Percentiles rank a stretch among this genome's conserved stretches.
Conservation (phyloP, 805 yeast genomes). For the Brettanomyces custersianus region DNA sequence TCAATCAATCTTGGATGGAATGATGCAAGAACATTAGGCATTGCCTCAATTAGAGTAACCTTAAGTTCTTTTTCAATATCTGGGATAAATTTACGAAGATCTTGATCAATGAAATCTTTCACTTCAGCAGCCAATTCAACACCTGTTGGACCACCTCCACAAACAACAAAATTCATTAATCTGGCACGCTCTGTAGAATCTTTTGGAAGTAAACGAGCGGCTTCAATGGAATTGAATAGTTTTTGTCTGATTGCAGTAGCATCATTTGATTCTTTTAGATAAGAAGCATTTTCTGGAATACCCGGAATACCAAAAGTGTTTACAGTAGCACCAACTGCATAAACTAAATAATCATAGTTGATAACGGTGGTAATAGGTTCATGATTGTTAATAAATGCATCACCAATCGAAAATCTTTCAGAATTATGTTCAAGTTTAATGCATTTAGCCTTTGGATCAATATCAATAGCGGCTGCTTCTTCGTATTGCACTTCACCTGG, state of each 20-base stretch:
- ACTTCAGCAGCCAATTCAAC: constrained; percentile 96
- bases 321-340: constrained; percentile 93
- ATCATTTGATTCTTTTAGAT: constrained; percentile 84
- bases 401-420: constrained; percentile 46
- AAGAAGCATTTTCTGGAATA: constrained; percentile 79
- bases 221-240: constrained; percentile 81
- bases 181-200: constrained; percentile 71
- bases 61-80: constrained; percentile 71
- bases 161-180: constrained; percentile 79
- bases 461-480: constrained; percentile 84
- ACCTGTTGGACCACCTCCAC: constrained; percentile 99
- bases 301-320: constrained; percentile 95
- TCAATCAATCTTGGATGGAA: constrained; percentile 60
- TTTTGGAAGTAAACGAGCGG: constrained; percentile 72
- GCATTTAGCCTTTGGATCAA: constrained; percentile 64
- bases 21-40: constrained; percentile 78
- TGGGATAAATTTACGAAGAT: constrained; percentile 83
- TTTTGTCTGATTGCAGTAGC: constrained; percentile 76
- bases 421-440: constrained; percentile 52
- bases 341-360: constrained; percentile 74
- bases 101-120: constrained; percentile 90
- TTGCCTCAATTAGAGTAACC: constrained; percentile 82
- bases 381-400: constrained; percentile 38
- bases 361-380: constrained; percentile 37
- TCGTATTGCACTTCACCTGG: constrained; percentile 72